Conservation (phyloP, 495 filamentous ascomycete species). For the Xylaria sp. region DNA sequence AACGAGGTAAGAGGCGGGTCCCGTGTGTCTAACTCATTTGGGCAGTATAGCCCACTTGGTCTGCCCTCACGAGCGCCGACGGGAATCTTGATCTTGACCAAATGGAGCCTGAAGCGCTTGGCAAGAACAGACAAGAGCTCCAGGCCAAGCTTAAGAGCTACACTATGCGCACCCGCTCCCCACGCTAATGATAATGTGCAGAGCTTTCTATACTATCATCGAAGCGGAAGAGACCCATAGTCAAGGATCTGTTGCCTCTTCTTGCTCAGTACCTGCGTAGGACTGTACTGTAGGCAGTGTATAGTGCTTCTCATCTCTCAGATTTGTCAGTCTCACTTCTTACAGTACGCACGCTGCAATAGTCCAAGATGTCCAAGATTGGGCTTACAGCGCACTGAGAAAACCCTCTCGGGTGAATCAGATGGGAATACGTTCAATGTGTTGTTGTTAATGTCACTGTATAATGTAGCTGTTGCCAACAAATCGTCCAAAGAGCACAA, state of each 20-base stretch:
- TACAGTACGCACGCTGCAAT: neutral
- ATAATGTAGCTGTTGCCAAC: conserved; percentile 15
- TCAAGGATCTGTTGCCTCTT: neutral
- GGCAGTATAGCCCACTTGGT: neutral
- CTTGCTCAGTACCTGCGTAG: neutral
- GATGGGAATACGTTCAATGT: conserved; percentile 10
- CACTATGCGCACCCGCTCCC: neutral
- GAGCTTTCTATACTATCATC: neutral
- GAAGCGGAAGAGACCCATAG: neutral
- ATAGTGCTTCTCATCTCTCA: neutral
- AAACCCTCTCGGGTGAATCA: conserved; percentile 6
- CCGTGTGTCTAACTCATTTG: neutral
- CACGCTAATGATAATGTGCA: conserved; percentile 10
- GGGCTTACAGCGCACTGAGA: neutral
- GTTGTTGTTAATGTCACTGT: neutral
- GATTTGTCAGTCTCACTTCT: conserved; percentile 15
- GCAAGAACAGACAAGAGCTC: neutral
- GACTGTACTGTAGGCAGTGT: neutral
- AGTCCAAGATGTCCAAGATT: neutral
- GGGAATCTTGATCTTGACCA: conserved; percentile 1
- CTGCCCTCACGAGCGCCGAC: neutral
- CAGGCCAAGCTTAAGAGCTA: neutral
- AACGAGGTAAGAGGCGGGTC: neutral
- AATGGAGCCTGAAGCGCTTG: conserved; percentile 3
- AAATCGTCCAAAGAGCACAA: conserved; percentile 9